Evolutionary conservation across 805 yeast genomes (phyloP).

Genomic region (Ogataea zsoltii): DNA sequence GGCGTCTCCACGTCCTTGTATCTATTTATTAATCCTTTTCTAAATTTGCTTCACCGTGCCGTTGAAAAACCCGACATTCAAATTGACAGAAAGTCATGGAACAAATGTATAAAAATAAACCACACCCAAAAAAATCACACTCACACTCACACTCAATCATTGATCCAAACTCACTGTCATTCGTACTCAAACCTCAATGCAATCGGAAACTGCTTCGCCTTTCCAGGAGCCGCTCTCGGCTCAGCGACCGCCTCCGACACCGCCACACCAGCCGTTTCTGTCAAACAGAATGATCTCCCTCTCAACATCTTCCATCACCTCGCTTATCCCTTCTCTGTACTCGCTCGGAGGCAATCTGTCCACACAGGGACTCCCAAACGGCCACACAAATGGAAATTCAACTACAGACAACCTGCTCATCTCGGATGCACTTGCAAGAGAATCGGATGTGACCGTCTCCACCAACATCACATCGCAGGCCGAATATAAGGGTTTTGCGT

Average conservation of each 20-base stretch:
- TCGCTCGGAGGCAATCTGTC: slow-evolving; percentile 28
- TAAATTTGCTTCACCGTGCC: slow-evolving; percentile 4
- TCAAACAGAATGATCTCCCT: slow-evolving; percentile 31
- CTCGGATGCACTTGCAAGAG: slow-evolving; percentile 60
- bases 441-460: slow-evolving; percentile 64
- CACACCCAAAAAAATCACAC: too few species aligned
- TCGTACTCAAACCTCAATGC: too few species aligned
- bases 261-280: slow-evolving; percentile 2
- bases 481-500: slow-evolving; percentile 88
- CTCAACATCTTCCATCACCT: slow-evolving; percentile 35
- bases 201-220: neutral
- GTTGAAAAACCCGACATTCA: neutral
- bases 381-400: slow-evolving; percentile 12
- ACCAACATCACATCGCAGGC: slow-evolving; percentile 56
- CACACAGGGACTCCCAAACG: slow-evolving; percentile 19
- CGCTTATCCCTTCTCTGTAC: slow-evolving; percentile 32
- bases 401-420: slow-evolving; percentile 21
- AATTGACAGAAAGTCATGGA: neutral
- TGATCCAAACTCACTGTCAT: too few species aligned
- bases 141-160: too few species aligned
- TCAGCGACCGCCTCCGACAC: slow-evolving; percentile 4
- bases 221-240: neutral
- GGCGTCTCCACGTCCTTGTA: neutral
- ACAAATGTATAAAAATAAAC: too few species aligned
- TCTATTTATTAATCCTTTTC: neutral